Evolutionary conservation across 2,329 filamentous ascomycete species (phyloP), one percentile per base, ranked within the genome.

Genomic region (Alternaria dauci): DNA sequence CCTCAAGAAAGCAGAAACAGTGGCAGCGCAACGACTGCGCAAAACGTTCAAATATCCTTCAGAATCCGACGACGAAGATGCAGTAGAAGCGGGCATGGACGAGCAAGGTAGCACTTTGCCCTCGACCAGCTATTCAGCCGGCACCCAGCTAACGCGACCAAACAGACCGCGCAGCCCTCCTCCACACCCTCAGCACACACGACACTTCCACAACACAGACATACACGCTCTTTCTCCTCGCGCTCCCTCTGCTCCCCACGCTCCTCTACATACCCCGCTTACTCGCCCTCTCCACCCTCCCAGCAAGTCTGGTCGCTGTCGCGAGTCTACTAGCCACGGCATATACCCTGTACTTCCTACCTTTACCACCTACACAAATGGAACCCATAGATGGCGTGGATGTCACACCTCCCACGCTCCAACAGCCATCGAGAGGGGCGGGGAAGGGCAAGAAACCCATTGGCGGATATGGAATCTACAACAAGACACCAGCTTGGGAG

Each of bases 11-110:
- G 47, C 42, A 26, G 52, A 59, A 43, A 61, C 26, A 56, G 52
- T 26, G 56, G 59, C 82, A 57, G 79, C 85, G 41, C 82, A 91
- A 53, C 88, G 91, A 64, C 82, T 95, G 44, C 89, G 93, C 71
- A 90, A 86, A 71, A 90, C 91, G 8, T 95, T 96, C 79, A 87
- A 86, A 62, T 95, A 94, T 79, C 90, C 90, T 5, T 83, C 84
- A 48, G 82, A 84, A 63, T 80, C 81, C 44, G 82, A 85, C 36
- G 83, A 85, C 75, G 78, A 83, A 30, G 84, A 86, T 12, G 82
- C 84, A 71, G 76, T 83, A 18, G 85, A 86, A 34, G 85, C 88
- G 67, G 86, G 88, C 56, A 82, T 95, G 61, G 92, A 95, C 75
- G 91, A 94, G 79, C 86, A 94, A 84, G 90, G 90, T 89, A 76